Evolutionary conservation across 441 rosid genomes (phyloP).

Genomic region (Sinapis alba): DNA sequence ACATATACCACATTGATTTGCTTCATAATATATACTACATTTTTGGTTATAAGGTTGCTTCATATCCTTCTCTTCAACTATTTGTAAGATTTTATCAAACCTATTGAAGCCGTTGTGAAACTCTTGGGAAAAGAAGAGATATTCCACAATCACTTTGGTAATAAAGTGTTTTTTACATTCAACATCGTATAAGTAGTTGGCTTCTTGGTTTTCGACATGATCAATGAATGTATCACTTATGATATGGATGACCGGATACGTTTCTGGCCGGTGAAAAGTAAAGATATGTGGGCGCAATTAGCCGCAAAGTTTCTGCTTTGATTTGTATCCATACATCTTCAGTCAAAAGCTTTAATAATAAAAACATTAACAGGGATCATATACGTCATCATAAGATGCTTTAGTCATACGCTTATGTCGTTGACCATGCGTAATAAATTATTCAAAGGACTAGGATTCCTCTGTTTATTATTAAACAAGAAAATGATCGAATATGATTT

Average conservation of each 20-base stretch:
- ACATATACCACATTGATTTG: not conserved
- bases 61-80: not conserved
- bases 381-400: slow-evolving; percentile 19
- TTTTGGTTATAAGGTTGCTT: too few relatives aligned
- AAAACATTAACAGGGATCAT: not conserved
- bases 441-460: not conserved
- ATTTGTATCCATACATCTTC: slow-evolving; percentile 29
- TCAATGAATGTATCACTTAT: not conserved
- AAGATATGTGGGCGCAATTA: slow-evolving; percentile 21
- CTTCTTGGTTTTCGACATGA: slow-evolving; percentile 2
- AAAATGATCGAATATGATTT: not conserved
- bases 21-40: not conserved
- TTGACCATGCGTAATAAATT: not conserved
- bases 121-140: not conserved
- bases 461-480: not conserved
- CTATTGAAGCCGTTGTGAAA: not conserved
- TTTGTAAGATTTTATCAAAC: not conserved
- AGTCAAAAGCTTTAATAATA: not conserved
- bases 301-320: slow-evolving; percentile 35
- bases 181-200: not conserved
- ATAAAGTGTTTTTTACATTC: not conserved
- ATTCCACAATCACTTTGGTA: not conserved
- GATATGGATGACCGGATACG: slow-evolving; percentile 21
- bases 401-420: not conserved
- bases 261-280: slow-evolving; percentile 34